A percentile compares a stretch with the other conserved stretches of the same genome.
These are phyloP conservation scores for Rhodocollybia butyracea DNA, from an alignment of 768 basidiomycete species.

Conservation along the genomic window DNA sequence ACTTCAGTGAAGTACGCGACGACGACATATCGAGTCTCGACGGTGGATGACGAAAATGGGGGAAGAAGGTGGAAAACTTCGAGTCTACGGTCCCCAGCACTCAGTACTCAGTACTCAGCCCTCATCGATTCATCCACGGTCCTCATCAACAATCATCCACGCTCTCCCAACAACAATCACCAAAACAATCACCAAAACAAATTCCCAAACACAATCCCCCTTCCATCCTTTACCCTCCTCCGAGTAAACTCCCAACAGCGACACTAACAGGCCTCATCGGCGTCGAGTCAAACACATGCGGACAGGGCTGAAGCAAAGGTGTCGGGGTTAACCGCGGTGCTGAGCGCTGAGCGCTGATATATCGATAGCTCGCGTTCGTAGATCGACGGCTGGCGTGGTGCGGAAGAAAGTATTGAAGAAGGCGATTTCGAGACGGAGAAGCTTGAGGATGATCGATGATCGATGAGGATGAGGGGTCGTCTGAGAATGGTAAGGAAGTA, in stretches of 20 bases:
- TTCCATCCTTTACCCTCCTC: constrained; percentile 27
- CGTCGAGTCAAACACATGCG: constrained; percentile 71
- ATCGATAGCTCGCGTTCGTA: constrained; percentile 74
- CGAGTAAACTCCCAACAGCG: constrained; percentile 46
- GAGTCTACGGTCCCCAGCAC: no score
- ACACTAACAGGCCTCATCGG: constrained; percentile 55
- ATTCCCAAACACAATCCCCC: constrained; percentile 44
- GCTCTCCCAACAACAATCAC: no score
- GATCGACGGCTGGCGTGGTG: constrained; percentile 63
- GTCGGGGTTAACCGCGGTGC: constrained; percentile 42
- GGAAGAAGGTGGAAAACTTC: no score
- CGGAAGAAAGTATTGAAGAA: constrained; percentile 11
- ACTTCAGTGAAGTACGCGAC: no score
- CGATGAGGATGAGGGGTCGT: no score
- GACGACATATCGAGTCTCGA: no score
- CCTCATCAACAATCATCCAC: no score
- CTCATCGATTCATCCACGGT: no score
- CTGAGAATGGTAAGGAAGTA: background rate
- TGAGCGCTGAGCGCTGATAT: no score
- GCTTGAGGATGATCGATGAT: no score
- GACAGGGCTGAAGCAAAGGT: constrained; percentile 70
- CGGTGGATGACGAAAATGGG: no score
- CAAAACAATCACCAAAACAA: constrained; percentile 33
- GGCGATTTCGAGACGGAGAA: background rate
- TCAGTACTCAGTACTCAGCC: no score